phyloP scores from a whole-genome alignment of 2,329 filamentous ascomycete genomes.

The Allantophomopsis lycopodina region DNA sequence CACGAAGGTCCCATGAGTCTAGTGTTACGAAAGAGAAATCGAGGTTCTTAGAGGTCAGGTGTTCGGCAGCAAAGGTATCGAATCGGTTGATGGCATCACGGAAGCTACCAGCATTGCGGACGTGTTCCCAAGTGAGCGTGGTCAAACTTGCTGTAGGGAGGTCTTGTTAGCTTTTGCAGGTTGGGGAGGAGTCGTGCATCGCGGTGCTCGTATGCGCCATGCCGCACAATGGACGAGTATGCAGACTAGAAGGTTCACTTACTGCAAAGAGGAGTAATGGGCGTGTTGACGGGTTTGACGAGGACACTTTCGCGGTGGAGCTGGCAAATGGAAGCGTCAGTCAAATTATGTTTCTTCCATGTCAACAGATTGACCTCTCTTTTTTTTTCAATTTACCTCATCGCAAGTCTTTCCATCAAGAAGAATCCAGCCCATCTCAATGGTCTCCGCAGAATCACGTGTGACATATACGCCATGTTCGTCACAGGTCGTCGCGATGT shows the following conservation, averaged over 20 bases:
- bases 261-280: conserved; percentile 98
- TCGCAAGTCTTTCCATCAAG: conserved; percentile 84
- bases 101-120: conserved; percentile 93
- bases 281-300: conserved; percentile 96
- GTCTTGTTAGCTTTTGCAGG: no score
- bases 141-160: conserved; percentile 69
- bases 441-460: conserved; percentile 97
- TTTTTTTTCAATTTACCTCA: conserved; percentile 49
- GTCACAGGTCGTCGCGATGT: conserved; percentile 97
- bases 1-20: conserved; percentile 95
- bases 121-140: conserved; percentile 97
- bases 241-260: conserved; percentile 33
- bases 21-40: conserved; percentile 98
- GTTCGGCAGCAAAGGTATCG: conserved; percentile 84
- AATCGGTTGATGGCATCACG: conserved; percentile 93
- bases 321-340: conserved; percentile 29
- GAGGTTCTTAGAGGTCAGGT: conserved; percentile 78
- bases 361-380: no score
- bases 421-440: conserved; percentile 97
- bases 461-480: conserved; percentile 99
- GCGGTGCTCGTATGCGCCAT: conserved; percentile 2
- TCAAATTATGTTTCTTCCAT: no score
- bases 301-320: conserved; percentile 90
- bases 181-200: conserved; percentile 7
- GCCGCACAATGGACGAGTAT: conserved; percentile 6